Conservation (phyloP, 148 eudicot species). For the Bassia scoparia region DNA sequence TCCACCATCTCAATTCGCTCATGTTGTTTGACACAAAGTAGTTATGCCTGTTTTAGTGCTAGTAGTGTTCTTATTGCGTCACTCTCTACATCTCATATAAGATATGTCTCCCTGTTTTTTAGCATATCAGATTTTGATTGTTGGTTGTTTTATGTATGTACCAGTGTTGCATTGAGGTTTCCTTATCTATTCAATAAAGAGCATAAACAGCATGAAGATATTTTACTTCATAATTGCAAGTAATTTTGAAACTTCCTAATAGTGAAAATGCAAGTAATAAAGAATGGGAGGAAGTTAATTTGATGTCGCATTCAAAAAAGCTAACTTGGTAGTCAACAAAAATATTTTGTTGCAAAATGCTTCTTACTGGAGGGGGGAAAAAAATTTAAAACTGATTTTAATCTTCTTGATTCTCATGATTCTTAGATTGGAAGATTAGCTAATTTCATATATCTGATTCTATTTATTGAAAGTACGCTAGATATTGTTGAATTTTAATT, state of each 20-base stretch:
- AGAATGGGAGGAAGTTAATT: neutral
- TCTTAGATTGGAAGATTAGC: neutral
- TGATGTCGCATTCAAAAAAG: neutral
- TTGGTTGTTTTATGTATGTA: too few relatives aligned
- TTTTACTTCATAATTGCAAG: neutral
- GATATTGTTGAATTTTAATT: neutral
- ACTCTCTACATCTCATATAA: too few relatives aligned
- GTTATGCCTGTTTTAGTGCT: too few relatives aligned
- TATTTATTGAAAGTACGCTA: conserved; percentile 10
- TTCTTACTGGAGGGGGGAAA: neutral
- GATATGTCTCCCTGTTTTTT: too few relatives aligned
- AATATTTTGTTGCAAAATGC: neutral
- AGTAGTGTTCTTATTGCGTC: too few relatives aligned
- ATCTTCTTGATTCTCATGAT: neutral
- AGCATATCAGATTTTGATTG: too few relatives aligned
- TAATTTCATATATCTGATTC: neutral
- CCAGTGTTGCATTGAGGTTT: conserved; percentile 37
- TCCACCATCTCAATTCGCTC: too few relatives aligned
- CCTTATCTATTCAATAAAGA: too few relatives aligned
- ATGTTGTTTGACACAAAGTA: too few relatives aligned
- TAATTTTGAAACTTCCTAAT: too few relatives aligned
- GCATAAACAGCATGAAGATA: too few relatives aligned
- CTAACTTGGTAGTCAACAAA: neutral
- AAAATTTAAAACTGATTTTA: neutral
- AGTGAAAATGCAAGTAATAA: too few relatives aligned